Base-by-base conservation (phyloP, 2,329 filamentous ascomycete genomes). In the Aspergillus neoniger region DNA sequence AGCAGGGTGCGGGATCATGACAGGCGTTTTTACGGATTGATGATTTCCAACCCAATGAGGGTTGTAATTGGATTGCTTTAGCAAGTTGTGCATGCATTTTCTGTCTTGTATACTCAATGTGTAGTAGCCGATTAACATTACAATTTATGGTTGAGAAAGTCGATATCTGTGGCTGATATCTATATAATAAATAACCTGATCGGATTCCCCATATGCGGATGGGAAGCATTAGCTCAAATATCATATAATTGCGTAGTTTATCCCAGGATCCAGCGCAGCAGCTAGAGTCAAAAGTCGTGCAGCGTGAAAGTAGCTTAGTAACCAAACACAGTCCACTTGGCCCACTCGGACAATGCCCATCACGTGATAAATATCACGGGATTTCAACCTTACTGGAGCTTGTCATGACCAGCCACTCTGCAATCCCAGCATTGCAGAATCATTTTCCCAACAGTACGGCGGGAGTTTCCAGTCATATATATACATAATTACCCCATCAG, bases 21-120 rank as follows among this genome's bases (percentile, higher is more conserved):
- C 23, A 47, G 52, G 58, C 53, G 58, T 66, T 57, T 47, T 28
- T 28, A 61, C 55, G 55, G 53, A 14, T 52, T 56, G 36, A 44
- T 15, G 38, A 44, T 43, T 28, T 52, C 47, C 15, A 36, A 17
- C 25, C 49, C 43, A 38, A 38, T 51, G 44, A 41, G 56, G 55
- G 48, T 14, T 44, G 39, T 59, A 39, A 53, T 59, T 47, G 21
- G n/a, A 44, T 32, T 58, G 49, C 60, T 57, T 55, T 60, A 53
- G 32, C 53, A 49, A 39, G 43, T 55, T 30, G 41, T 41, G 36
- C 52, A 44, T 64, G 56, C 63, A 60, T 64, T 43, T 47, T 25
- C 30, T 43, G 25, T 30, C 53, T 32, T 55, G 53, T 55, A 47
- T 55, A 55, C 25, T 54, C 51, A 53, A 28, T 43, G 43, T 36